Evolutionary conservation across 2,329 filamentous ascomycete genomes (phyloP), one percentile per base, ranked within the genome.

Genomic region (Paradendryphiella salina): DNA sequence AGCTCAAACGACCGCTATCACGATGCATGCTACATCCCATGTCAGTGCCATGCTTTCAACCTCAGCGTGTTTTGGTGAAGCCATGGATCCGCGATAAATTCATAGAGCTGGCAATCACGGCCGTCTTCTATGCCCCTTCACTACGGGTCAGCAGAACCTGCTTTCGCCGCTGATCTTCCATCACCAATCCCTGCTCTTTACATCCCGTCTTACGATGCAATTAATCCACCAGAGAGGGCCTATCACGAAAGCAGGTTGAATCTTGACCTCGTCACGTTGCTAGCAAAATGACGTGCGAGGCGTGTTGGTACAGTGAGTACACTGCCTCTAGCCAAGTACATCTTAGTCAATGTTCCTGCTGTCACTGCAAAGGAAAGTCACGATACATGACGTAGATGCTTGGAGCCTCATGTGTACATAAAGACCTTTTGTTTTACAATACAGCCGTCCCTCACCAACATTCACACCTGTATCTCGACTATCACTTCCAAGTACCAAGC

Each of bases 361-460:
- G 37, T 42, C 40, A 46, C 26, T 17, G 31, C 42, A 48, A 45
- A 47, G 29, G 44, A 51, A 39, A 56, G 46, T 36, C 23, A 37
- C 42, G 26, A 40, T 20, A 14, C 32, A 66, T 69, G 66, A 69
- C 65, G 65, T 68, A 67, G 51, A 32, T 48, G 28, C 26, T 3
- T 29, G 14, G 26, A 35, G 43, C 7, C 15, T 23, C 31, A 37
- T 34, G 14, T 46, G 40, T 54, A 66, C 60, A 66, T 67, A 69
- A 67, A 57, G 47, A 52, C 35, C 21, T 28, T 9, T 32, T 32
- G 13, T 39, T 43, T 46, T 17, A 46, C 29, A 29, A 29, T 31
- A 8, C 4, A 45, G 26, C 13, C 7, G 36, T 15, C 41, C 41
- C 56, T 41, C 59, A 66, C 51, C 57, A 63, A 44, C 54, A 54